Conservation (phyloP, 768 basidiomycete species). For the Pleurotus cornucopiae region DNA sequence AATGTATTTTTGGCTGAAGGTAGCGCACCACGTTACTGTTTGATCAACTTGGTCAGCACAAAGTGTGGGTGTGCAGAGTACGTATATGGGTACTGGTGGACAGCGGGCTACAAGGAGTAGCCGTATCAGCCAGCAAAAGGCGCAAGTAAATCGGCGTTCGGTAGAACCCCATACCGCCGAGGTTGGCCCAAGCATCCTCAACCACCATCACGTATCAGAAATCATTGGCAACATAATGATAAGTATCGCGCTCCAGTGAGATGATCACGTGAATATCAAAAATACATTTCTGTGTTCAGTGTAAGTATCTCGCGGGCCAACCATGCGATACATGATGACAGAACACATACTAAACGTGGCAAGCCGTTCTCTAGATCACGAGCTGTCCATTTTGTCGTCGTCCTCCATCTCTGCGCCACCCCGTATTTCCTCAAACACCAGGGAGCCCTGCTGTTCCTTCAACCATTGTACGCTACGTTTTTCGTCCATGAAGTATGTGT, state of each 20-base stretch:
- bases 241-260: not conserved
- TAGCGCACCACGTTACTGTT: not conserved
- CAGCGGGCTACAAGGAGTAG: not conserved
- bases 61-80: conserved; percentile 1
- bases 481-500: conserved; percentile 90
- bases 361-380: conserved; percentile 14
- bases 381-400: conserved; percentile 28
- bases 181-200: conserved; percentile 1
- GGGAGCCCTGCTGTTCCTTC: conserved; percentile 72
- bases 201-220: not conserved
- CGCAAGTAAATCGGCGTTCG: conserved; percentile 7
- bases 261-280: not conserved
- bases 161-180: not conserved
- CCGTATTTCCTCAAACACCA: conserved; percentile 71
- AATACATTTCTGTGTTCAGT: not conserved
- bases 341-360: not conserved
- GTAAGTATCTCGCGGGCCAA: not conserved
- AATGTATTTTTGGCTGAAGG: too few species aligned
- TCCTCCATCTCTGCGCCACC: conserved; percentile 21
- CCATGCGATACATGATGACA: not conserved
- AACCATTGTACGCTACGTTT: conserved; percentile 90
- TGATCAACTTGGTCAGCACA: not conserved
- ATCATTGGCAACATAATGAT: not conserved
- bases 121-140: not conserved
- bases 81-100: conserved; percentile 1